These are phyloP conservation scores for Anaeramoeba flamelloides DNA, from an alignment of 78 protist species.

Conservation along the genomic window DNA sequence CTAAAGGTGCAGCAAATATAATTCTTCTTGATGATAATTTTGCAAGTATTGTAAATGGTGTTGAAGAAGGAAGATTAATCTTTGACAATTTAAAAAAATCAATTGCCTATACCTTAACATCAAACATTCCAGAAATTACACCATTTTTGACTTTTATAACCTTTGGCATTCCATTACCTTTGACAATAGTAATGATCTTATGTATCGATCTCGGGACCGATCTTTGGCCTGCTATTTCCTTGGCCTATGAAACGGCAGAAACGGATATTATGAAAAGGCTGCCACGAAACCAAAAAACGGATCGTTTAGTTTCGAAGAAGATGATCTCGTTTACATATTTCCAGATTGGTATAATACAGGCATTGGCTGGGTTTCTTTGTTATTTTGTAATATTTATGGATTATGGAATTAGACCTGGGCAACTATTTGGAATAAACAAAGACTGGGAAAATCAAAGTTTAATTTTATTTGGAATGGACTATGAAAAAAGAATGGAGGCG, in stretches of 20 bases:
- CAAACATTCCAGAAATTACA: too few species aligned
- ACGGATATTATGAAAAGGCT: too few species aligned
- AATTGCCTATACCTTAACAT: too few species aligned
- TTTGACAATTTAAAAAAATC: constrained; percentile 21
- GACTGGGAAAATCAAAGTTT: constrained; percentile 2
- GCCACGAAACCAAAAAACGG: too few species aligned
- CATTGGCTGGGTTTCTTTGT: background rate
- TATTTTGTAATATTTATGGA: background rate
- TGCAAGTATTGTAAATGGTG: constrained; percentile 14
- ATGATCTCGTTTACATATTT: constrained; percentile 4
- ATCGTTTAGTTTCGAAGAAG: background rate
- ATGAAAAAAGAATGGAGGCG: background rate
- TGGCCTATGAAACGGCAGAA: too few species aligned
- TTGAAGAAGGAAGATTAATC: constrained; percentile 36
- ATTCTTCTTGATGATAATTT: constrained; percentile 23
- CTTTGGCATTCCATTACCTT: too few species aligned
- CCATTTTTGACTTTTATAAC: too few species aligned
- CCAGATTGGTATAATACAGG: constrained; percentile 4
- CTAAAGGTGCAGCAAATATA: too few species aligned
- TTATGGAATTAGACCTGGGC: background rate
- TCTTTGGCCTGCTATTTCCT: too few species aligned
- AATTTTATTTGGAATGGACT: background rate
- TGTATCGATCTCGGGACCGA: too few species aligned
- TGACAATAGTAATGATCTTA: too few species aligned
- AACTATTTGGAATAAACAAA: background rate